Percentiles rank a stretch among this genome's conserved stretches.
Conservation (phyloP, 2,329 filamentous ascomycete species). For the Sarocladium oryzae region DNA sequence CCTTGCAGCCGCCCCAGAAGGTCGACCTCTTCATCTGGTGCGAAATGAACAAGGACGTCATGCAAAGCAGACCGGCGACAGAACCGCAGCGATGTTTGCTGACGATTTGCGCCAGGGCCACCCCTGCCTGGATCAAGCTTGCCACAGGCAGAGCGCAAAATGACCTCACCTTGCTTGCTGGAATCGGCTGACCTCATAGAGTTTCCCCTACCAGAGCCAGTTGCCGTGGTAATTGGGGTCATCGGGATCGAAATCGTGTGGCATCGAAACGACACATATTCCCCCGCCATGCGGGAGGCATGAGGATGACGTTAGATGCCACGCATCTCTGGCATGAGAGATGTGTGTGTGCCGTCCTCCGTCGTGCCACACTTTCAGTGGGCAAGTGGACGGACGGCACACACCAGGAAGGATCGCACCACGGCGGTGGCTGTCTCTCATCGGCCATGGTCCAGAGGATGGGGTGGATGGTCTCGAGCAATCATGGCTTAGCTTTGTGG, state of each 20-base stretch:
- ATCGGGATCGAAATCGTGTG: conserved; percentile 6
- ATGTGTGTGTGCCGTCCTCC: background rate
- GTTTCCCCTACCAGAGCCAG: background rate
- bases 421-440: background rate
- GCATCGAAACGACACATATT: background rate
- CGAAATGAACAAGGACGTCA: conserved; percentile 1
- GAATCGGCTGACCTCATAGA: background rate
- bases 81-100: background rate
- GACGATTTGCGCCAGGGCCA: conserved; percentile 1
- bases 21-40: background rate
- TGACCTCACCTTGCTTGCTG: conserved; percentile 1
- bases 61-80: background rate
- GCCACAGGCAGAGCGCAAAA: background rate
- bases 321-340: background rate
- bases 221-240: conserved; percentile 2
- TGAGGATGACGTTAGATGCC: conserved; percentile 1
- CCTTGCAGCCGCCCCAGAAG: conserved; percentile 7
- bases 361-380: too few relatives aligned
- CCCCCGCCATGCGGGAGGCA: background rate
- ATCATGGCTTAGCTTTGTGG: background rate
- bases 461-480: background rate
- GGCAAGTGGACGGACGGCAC: too few relatives aligned
- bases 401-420: background rate
- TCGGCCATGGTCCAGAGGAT: background rate
- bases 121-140: background rate